Evolutionary conservation across 2,329 filamentous ascomycete genomes (phyloP).

Genomic region (Aureobasidium musti): DNA sequence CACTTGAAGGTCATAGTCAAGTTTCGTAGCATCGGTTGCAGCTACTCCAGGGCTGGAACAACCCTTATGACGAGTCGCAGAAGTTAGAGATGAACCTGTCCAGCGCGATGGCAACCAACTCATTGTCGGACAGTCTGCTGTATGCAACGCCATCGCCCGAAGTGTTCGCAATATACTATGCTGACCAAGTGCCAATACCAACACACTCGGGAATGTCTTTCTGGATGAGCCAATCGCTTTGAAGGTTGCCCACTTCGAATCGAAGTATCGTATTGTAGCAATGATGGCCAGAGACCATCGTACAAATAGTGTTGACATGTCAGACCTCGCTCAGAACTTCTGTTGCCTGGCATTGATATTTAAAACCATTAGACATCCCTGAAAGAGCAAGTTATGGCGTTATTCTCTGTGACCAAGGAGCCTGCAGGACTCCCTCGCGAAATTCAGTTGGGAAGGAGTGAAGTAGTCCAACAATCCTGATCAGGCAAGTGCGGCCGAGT

Average conservation of each 20-base stretch:
- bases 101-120: not conserved
- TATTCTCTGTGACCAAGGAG: not conserved
- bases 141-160: no score
- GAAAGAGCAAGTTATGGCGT: not conserved
- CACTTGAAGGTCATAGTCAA: not conserved
- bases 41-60: not conserved
- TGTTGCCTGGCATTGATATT: no score
- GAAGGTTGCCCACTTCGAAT: no score
- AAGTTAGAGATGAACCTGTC: not conserved
- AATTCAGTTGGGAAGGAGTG: not conserved
- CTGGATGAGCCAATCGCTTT: no score
- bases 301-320: no score
- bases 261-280: no score
- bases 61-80: not conserved
- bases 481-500: not conserved
- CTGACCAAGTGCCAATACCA: no score
- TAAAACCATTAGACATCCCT: not conserved
- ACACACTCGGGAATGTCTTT: no score
- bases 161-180: no score
- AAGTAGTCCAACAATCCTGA: not conserved
- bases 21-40: not conserved
- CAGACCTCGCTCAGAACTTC: no score
- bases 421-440: not conserved
- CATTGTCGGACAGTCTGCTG: no score
- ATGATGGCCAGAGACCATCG: no score